Percentiles rank a stretch among this genome's conserved stretches.
phyloP scores from a whole-genome alignment of 208 protist genomes.

The Borovskyia barvae region DNA sequence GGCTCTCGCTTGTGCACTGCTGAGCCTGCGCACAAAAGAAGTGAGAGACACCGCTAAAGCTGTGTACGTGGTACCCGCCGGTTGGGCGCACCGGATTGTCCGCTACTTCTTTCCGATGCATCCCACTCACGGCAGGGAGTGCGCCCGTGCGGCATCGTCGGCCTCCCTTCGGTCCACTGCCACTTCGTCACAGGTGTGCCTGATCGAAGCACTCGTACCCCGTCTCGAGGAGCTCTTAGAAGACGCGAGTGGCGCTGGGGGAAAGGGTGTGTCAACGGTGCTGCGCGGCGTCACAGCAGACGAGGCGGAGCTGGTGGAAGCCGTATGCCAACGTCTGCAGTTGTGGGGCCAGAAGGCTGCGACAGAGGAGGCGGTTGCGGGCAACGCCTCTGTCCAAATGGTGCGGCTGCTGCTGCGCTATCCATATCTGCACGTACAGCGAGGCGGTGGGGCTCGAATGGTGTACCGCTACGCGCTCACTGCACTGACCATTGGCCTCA shows the following conservation, averaged over 20 bases:
- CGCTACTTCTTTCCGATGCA: conserved; percentile 39
- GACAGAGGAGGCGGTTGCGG: not conserved
- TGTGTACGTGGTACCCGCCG: conserved; percentile 31
- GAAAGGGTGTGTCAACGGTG: not conserved
- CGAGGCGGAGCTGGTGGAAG: conserved; percentile 52
- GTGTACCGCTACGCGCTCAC: conserved; percentile 72
- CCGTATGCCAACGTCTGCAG: conserved; percentile 45
- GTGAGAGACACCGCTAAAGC: conserved; percentile 2
- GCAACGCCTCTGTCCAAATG: conserved; percentile 46
- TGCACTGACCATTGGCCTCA: conserved; percentile 48
- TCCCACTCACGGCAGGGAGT: not conserved
- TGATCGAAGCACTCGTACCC: conserved; percentile 20
- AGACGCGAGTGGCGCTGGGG: not conserved
- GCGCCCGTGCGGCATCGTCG: conserved; percentile 6
- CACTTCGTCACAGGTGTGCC: conserved; percentile 20
- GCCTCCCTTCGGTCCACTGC: not conserved
- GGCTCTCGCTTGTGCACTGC: conserved; percentile 50
- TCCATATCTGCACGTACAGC: conserved; percentile 57
- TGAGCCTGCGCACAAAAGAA: conserved; percentile 20
- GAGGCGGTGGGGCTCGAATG: conserved; percentile 26
- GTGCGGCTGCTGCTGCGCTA: conserved; percentile 51
- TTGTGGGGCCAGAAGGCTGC: conserved; percentile 7
- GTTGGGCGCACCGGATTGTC: conserved; percentile 26
- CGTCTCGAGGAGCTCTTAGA: conserved; percentile 16
- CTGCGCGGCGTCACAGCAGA: conserved; percentile 9